Conservation (phyloP, 768 basidiomycete genomes). For the Dentipellis sp. region DNA sequence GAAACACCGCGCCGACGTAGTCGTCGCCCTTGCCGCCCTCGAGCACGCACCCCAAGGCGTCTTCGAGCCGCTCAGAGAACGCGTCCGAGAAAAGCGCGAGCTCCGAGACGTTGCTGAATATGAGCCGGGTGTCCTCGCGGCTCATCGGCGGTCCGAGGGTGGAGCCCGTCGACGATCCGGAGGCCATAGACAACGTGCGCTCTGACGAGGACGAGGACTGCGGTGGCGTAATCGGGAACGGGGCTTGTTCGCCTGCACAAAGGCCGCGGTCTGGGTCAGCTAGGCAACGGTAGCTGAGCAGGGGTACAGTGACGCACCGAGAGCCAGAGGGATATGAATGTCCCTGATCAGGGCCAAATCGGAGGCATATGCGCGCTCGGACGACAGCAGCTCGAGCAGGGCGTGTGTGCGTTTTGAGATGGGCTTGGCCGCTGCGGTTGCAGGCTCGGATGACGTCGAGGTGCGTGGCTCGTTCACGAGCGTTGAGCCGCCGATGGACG, state of each 20-base stretch:
- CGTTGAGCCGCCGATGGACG: conserved; percentile 12
- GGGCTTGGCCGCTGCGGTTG: neutral
- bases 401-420: conserved; percentile 71
- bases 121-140: conserved; percentile 54
- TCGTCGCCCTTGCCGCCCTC: conserved; percentile 65
- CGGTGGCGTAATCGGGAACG: conserved; percentile 25
- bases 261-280: neutral
- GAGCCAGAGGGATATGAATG: conserved; percentile 69
- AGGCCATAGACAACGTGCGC: conserved; percentile 41
- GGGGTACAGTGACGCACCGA: conserved; percentile 38
- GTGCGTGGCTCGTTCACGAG: conserved; percentile 10
- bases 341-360: conserved; percentile 73
- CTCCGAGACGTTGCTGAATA: conserved; percentile 72
- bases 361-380: conserved; percentile 76
- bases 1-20: conserved; percentile 59
- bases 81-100: conserved; percentile 63
- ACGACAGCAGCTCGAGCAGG: conserved; percentile 65
- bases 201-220: conserved; percentile 38
- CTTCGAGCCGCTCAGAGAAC: conserved; percentile 56
- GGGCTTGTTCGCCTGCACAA: conserved; percentile 29
- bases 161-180: conserved; percentile 30
- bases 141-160: conserved; percentile 52
- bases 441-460: conserved; percentile 6
- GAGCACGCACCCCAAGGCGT: conserved; percentile 52
- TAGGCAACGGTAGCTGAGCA: neutral